These are phyloP conservation scores for Colletotrichum lupini DNA, from an alignment of 2,329 filamentous ascomycete genomes.

Conservation along the genomic window DNA sequence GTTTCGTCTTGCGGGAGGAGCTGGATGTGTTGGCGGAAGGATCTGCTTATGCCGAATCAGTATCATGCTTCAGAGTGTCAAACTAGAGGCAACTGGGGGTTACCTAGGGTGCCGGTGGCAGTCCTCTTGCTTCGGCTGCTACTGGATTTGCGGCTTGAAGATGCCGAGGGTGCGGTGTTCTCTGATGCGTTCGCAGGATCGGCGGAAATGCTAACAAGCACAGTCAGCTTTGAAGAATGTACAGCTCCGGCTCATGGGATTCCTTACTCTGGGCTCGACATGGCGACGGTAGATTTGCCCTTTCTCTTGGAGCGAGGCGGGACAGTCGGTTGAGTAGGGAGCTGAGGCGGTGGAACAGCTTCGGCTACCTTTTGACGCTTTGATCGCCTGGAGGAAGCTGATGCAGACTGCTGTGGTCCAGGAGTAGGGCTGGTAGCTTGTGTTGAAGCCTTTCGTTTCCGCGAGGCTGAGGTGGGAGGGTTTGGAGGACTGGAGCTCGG, in stretches of 20 bases:
- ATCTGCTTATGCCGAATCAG: conserved; percentile 43
- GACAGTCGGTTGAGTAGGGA: conserved; percentile 36
- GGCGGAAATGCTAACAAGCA: conserved; percentile 61
- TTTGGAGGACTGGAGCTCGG: conserved; percentile 52
- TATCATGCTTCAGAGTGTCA: background rate
- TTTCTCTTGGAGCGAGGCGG: conserved; percentile 64
- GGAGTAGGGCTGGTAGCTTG: conserved; percentile 59
- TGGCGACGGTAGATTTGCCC: conserved; percentile 70
- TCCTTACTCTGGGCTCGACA: conserved; percentile 79
- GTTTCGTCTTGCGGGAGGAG: conserved; percentile 62
- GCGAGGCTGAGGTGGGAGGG: conserved; percentile 60
- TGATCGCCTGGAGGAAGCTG: conserved; percentile 65
- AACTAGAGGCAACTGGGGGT: background rate
- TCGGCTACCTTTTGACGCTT: conserved; percentile 78
- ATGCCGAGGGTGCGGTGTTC: conserved; percentile 64
- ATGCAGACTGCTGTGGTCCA: conserved; percentile 28
- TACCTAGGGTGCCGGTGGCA: conserved; percentile 57
- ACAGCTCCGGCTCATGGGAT: background rate
- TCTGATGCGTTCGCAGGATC: conserved; percentile 73
- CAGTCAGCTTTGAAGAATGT: background rate
- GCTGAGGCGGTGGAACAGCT: conserved; percentile 46
- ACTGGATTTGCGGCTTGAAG: conserved; percentile 78
- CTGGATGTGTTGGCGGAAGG: conserved; percentile 48
- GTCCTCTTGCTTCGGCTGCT: conserved; percentile 77
- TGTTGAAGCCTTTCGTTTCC: conserved; percentile 81